A percentile compares a stretch with the other conserved stretches of the same genome.
Evolutionary conservation across 2,329 filamentous ascomycete species (phyloP).

Genomic region (Pseudocercospora vitis): DNA sequence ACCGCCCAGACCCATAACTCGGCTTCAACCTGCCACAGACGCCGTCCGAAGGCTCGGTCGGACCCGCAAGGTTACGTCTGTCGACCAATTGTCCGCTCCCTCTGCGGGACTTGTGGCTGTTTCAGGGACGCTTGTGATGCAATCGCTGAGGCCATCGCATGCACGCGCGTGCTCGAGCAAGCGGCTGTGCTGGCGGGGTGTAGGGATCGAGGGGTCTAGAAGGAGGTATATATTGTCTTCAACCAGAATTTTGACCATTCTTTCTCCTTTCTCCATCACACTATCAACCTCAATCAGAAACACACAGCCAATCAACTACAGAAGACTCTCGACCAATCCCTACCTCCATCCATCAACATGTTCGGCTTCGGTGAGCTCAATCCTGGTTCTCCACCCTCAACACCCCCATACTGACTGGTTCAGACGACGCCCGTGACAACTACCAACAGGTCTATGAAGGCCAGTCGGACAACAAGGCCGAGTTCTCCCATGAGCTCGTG

Average conservation of each 20-base stretch:
- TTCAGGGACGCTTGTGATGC: constrained; percentile 20
- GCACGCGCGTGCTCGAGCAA: constrained; percentile 14
- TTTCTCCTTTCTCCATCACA: constrained; percentile 9
- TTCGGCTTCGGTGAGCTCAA: constrained; percentile 10
- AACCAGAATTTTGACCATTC: background rate
- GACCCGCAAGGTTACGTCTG: background rate
- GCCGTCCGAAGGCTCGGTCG: background rate
- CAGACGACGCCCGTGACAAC: constrained; percentile 29
- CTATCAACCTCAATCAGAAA: background rate
- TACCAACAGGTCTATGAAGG: constrained; percentile 55
- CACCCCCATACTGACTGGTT: too few species aligned
- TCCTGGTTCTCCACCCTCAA: background rate
- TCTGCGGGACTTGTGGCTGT: constrained; percentile 6
- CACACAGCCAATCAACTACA: background rate
- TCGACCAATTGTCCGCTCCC: constrained; percentile 14
- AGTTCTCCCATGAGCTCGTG: constrained; percentile 70
- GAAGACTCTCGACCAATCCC: background rate
- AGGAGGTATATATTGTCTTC: constrained; percentile 23
- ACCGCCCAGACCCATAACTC: background rate
- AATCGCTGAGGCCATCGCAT: constrained; percentile 14
- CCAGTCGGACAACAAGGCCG: constrained; percentile 55
- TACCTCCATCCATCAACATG: constrained; percentile 8
- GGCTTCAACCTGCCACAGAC: constrained; percentile 10
- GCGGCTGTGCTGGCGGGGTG: constrained; percentile 12
- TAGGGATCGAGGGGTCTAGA: constrained; percentile 4